Conservation (phyloP, 805 yeast species). For the Tetrapisispora namnaoensis region DNA sequence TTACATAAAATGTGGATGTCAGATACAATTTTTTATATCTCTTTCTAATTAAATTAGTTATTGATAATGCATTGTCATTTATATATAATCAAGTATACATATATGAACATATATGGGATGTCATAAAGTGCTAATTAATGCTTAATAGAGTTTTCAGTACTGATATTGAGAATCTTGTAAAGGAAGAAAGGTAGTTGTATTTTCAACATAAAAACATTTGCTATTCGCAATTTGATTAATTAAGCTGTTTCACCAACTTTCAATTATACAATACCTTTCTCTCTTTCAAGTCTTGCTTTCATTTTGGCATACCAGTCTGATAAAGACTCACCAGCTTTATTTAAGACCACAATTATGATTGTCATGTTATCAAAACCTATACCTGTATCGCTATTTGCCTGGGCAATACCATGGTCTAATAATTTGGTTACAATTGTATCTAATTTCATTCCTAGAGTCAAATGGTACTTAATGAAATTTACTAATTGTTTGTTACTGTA, state of each 20-base stretch:
- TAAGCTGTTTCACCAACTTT: slow-evolving; percentile 4
- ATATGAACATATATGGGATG: not conserved
- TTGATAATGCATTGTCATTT: not conserved
- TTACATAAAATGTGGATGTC: not conserved
- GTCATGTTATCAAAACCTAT: slow-evolving; percentile 82
- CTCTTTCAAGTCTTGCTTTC: slow-evolving; percentile 34
- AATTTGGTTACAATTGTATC: slow-evolving; percentile 50
- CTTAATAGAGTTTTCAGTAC: not conserved
- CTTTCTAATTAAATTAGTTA: not conserved
- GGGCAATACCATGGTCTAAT: slow-evolving; percentile 54
- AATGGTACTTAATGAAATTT: slow-evolving; percentile 44
- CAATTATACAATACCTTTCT: slow-evolving; percentile 14
- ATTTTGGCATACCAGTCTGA: slow-evolving; percentile 52
- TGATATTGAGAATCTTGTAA: not conserved
- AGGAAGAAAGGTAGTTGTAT: not conserved
- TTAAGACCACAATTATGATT: slow-evolving; percentile 54
- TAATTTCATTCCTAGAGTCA: slow-evolving; percentile 47
- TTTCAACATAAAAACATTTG: not conserved
- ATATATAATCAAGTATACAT: not conserved
- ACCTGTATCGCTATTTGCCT: slow-evolving; percentile 68
- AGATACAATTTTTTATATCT: no score
- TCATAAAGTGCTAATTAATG: not conserved
- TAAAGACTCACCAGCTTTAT: slow-evolving; percentile 35
- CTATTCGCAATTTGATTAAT: not conserved
- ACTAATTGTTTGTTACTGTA: slow-evolving; percentile 48